Conservation (phyloP, 2,329 filamentous ascomycete species). For the Aureobasidium vineae region DNA sequence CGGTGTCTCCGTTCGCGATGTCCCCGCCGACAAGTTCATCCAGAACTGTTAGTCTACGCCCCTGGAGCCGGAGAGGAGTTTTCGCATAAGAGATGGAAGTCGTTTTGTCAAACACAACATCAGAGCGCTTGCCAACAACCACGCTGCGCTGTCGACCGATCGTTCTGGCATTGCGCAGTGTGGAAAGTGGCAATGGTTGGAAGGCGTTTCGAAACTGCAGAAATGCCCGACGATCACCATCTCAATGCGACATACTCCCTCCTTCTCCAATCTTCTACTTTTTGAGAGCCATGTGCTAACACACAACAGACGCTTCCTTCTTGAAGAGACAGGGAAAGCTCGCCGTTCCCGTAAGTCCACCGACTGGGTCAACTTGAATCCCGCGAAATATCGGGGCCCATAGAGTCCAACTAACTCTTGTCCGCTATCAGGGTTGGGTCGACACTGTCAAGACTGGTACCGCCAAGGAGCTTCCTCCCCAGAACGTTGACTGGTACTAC, state of each 20-base stretch:
- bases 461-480: constrained; percentile 95
- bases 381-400: constrained; percentile 10
- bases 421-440: constrained; percentile 71
- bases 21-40: constrained; percentile 78
- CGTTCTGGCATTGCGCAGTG: background rate
- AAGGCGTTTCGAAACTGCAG: background rate
- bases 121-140: background rate
- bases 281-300: background rate
- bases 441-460: constrained; percentile 98
- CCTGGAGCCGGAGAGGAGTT: constrained; percentile 4
- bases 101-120: background rate
- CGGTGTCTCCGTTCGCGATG: constrained; percentile 60
- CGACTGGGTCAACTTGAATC: constrained; percentile 9
- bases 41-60: constrained; percentile 56
- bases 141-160: background rate
- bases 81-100: constrained; percentile 19
- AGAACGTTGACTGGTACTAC: constrained; percentile 97
- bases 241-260: constrained; percentile 7
- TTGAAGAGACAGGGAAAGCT: constrained; percentile 94
- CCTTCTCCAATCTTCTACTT: background rate
- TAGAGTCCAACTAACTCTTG: background rate
- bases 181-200: background rate
- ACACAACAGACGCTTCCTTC: constrained; percentile 63
- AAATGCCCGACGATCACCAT: background rate
- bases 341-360: constrained; percentile 60